A percentile compares a stretch with the other conserved stretches of the same genome.
Evolutionary conservation across 2,329 filamentous ascomycete species (phyloP).

Genomic region (Cordyceps pruinosa): DNA sequence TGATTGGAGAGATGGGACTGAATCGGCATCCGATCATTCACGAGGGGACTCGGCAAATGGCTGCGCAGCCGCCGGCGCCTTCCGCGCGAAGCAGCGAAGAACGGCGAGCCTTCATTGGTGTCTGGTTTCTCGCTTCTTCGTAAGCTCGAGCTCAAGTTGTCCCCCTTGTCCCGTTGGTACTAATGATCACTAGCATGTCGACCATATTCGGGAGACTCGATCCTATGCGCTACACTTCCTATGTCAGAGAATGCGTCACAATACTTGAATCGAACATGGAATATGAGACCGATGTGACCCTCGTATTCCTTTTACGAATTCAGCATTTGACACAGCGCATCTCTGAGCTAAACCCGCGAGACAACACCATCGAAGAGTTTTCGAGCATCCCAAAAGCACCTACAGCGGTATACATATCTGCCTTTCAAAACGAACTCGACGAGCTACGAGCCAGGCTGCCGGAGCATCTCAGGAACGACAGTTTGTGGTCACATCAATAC

Average conservation of each 20-base stretch:
- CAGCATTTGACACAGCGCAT: conserved; percentile 47
- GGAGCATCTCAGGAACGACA: conserved; percentile 27
- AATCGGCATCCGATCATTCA: conserved; percentile 33
- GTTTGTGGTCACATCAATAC: conserved; percentile 22
- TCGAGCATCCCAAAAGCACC: conserved; percentile 33
- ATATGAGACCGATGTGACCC: conserved; percentile 38
- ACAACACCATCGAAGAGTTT: conserved; percentile 28
- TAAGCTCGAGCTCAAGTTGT: conserved; percentile 25
- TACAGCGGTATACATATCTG: conserved; percentile 36
- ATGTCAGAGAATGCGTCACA: conserved; percentile 44
- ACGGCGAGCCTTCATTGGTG: conserved; percentile 42
- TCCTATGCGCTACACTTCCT: conserved; percentile 43
- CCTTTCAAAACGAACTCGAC: conserved; percentile 40
- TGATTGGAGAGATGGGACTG: conserved; percentile 41
- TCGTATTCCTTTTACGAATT: conserved; percentile 41
- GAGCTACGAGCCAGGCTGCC: conserved; percentile 32
- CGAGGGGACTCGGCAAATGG: conserved; percentile 37
- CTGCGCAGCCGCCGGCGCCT: conserved; percentile 32
- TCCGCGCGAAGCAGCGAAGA: conserved; percentile 43
- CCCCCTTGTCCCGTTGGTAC: not conserved
- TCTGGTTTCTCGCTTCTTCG: conserved; percentile 49
- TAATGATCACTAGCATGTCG: conserved; percentile 27
- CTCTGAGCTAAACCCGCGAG: conserved; percentile 31
- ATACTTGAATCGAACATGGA: conserved; percentile 38
- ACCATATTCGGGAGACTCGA: conserved; percentile 39